phyloP scores from a whole-genome alignment of 208 protist genomes.

The Leishmania gerbilli region DNA sequence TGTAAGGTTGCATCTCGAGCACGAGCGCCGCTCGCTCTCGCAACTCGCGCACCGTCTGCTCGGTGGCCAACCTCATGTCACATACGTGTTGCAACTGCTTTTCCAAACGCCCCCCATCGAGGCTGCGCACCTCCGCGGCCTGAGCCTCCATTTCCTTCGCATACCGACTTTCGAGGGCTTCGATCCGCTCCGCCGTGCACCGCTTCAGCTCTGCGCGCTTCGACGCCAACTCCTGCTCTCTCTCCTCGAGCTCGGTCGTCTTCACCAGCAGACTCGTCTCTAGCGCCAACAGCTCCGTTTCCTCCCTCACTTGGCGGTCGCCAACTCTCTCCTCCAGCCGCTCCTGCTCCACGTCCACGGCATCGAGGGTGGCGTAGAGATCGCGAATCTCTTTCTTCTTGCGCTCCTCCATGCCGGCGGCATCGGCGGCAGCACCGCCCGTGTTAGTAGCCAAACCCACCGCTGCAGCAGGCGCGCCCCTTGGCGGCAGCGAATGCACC shows the following conservation, averaged over 20 bases:
- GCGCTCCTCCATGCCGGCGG: slow-evolving; percentile 8
- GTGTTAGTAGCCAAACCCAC: neutral
- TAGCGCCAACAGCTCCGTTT: slow-evolving; percentile 56
- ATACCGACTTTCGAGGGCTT: slow-evolving; percentile 31
- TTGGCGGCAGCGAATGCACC: neutral
- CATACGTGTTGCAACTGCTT: slow-evolving; percentile 39
- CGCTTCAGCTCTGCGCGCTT: slow-evolving; percentile 27
- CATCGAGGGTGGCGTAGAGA: slow-evolving; percentile 45
- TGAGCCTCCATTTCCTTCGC: slow-evolving; percentile 27
- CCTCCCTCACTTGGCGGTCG: slow-evolving; percentile 52
- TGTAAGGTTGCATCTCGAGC: slow-evolving; percentile 28
- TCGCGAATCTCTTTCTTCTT: slow-evolving; percentile 30
- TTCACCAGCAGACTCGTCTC: slow-evolving; percentile 59
- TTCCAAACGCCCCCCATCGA: slow-evolving; percentile 39
- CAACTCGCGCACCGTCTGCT: slow-evolving; percentile 24
- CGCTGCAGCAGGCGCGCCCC: neutral
- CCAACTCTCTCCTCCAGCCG: slow-evolving; percentile 40
- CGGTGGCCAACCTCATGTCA: slow-evolving; percentile 3
- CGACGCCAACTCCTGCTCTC: slow-evolving; percentile 27
- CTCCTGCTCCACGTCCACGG: slow-evolving; percentile 52
- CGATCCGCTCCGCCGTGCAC: slow-evolving; percentile 37
- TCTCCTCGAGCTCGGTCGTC: slow-evolving; percentile 42
- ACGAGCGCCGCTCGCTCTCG: slow-evolving; percentile 36
- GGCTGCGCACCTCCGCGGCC: slow-evolving; percentile 34
- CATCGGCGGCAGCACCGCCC: neutral